Percentiles rank a stretch among this genome's conserved stretches.
These are phyloP conservation scores for Triticum dicoccoides DNA, from an alignment of 176 grass and related monocot genomes.

Conservation along the genomic window DNA sequence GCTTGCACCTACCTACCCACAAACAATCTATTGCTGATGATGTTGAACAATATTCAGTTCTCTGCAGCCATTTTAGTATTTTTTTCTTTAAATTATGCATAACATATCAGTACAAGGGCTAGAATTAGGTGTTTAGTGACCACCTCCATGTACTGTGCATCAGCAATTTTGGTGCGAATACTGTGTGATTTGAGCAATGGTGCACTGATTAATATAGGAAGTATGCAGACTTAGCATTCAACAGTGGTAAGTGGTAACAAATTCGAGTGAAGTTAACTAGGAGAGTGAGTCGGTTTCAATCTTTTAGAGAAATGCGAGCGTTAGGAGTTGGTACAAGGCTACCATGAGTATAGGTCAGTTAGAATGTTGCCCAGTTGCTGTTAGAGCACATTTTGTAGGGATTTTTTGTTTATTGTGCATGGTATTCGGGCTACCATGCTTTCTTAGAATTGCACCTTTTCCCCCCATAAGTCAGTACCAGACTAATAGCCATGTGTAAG, in stretches of 20 bases:
- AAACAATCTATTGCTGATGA: too few species aligned
- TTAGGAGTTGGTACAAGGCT: not conserved
- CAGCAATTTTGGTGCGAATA: too few species aligned
- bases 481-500: not conserved
- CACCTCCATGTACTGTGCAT: too few species aligned
- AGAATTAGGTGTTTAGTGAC: too few species aligned
- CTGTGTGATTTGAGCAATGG: too few species aligned
- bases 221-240: not conserved
- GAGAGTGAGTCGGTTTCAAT: not conserved
- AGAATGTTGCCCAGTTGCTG: not conserved
- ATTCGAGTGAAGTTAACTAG: not conserved
- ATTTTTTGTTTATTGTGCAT: not conserved
- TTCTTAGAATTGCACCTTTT: not conserved
- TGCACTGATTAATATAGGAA: not conserved
- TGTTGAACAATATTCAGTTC: too few species aligned
- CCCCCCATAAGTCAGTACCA: not conserved
- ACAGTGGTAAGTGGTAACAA: not conserved
- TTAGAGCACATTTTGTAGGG: not conserved
- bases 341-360: not conserved
- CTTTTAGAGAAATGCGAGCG: not conserved
- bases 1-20: too few species aligned
- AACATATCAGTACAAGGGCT: too few species aligned
- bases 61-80: too few species aligned
- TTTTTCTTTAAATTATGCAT: too few species aligned
- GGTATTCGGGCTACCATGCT: not conserved